These are phyloP conservation scores for Endoconidiophora polonica DNA, from an alignment of 2,329 filamentous ascomycete species.

Conservation along the genomic window DNA sequence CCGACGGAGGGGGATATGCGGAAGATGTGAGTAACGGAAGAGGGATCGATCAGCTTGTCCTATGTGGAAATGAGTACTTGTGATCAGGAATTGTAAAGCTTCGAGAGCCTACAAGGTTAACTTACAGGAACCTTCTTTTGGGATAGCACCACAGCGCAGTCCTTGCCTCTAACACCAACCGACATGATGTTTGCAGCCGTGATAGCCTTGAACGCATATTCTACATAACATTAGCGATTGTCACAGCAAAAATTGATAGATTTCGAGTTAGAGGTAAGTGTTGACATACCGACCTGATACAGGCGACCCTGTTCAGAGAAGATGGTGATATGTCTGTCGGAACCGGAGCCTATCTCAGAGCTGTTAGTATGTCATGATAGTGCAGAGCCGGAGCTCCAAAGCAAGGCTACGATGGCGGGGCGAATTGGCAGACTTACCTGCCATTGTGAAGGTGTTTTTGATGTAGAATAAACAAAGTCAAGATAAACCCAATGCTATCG, in stretches of 20 bases:
- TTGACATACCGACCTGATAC: constrained; percentile 90
- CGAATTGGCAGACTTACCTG: constrained; percentile 7
- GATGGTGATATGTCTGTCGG: constrained; percentile 98
- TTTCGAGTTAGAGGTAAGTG: constrained; percentile 2
- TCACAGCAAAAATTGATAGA: not conserved
- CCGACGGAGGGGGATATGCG: constrained; percentile 89
- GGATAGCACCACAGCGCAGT: constrained; percentile 90
- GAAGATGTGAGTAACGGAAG: constrained; percentile 95
- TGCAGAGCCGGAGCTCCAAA: not conserved
- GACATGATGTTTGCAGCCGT: constrained; percentile 99
- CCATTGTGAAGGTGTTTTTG: constrained; percentile 10
- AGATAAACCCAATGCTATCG: not conserved
- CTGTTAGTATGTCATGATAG: constrained; percentile 16
- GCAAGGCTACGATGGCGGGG: constrained; percentile 6
- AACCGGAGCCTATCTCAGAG: constrained; percentile 37
- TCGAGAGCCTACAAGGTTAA: constrained; percentile 14
- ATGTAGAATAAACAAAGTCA: not conserved
- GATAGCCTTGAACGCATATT: constrained; percentile 99
- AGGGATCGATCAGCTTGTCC: constrained; percentile 98
- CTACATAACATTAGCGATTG: constrained; percentile 28
- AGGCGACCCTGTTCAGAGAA: constrained; percentile 97
- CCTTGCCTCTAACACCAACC: constrained; percentile 85
- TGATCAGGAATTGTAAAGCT: not conserved
- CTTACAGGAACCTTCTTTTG: constrained; percentile 99
- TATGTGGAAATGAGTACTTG: constrained; percentile 23